These are phyloP conservation scores for Didymella keratinophila DNA, from an alignment of 2,329 filamentous ascomycete genomes.

Conservation along the genomic window DNA sequence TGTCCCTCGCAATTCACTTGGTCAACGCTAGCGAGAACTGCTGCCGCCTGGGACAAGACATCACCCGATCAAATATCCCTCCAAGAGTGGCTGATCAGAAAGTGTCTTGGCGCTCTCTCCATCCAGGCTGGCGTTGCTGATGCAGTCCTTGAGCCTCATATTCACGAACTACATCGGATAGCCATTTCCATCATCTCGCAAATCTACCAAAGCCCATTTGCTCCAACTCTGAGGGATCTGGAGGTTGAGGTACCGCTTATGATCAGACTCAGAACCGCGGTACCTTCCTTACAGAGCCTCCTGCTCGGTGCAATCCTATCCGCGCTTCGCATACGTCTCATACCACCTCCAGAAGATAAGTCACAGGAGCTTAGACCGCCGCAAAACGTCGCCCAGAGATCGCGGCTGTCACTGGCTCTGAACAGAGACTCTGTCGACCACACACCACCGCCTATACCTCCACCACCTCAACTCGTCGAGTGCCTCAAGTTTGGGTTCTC, in stretches of 20 bases:
- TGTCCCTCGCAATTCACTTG: constrained; percentile 74
- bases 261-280: constrained; percentile 65
- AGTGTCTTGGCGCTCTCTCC: constrained; percentile 70
- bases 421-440: constrained; percentile 43
- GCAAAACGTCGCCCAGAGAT: constrained; percentile 34
- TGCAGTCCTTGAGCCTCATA: constrained; percentile 52
- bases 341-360: constrained; percentile 33
- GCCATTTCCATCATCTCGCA: constrained; percentile 71
- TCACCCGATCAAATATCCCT: constrained; percentile 60
- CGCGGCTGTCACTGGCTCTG: constrained; percentile 42
- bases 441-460: constrained; percentile 50
- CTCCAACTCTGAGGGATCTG: constrained; percentile 65
- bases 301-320: constrained; percentile 81
- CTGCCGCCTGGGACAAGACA: constrained; percentile 59
- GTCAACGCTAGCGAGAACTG: constrained; percentile 72
- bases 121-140: constrained; percentile 48
- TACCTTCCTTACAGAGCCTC: constrained; percentile 76
- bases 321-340: constrained; percentile 69
- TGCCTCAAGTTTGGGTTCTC: constrained; percentile 84
- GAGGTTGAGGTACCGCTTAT: constrained; percentile 76
- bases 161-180: constrained; percentile 73
- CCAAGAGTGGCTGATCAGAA: constrained; percentile 72
- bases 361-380: constrained; percentile 32
- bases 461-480: constrained; percentile 78
- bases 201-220: constrained; percentile 70